Conservation (phyloP, 306 rosid genomes). For the Cucumis sativus region DNA sequence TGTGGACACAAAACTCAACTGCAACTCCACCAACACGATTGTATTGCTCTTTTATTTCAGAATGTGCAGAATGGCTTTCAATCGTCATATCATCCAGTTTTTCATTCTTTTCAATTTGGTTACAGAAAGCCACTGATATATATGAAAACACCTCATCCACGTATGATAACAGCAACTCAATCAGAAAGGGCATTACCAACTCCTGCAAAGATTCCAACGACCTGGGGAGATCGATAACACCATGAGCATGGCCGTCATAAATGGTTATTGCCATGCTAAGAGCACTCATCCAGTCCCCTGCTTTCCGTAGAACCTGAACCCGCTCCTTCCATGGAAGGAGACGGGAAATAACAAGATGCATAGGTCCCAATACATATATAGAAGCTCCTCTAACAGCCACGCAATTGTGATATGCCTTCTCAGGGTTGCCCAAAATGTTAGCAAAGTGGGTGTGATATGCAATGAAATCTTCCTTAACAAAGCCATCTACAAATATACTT, state of each 20-base stretch:
- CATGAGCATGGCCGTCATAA: constrained; percentile 92
- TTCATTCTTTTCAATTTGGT: constrained; percentile 63
- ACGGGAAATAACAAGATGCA: constrained; percentile 65
- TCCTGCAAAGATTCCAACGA: constrained; percentile 80
- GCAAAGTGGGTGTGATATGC: constrained; percentile 72
- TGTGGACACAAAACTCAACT: constrained; percentile 94
- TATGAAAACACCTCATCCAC: constrained; percentile 96
- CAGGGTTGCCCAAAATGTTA: constrained; percentile 79
- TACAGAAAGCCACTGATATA: constrained; percentile 85
- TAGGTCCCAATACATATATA: constrained; percentile 73
- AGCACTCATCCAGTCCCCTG: constrained; percentile 99
- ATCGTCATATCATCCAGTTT: constrained; percentile 26
- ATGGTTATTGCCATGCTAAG: constrained; percentile 92
- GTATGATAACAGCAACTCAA: constrained; percentile 80
- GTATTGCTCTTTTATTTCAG: constrained; percentile 88
- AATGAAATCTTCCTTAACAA: constrained; percentile 67
- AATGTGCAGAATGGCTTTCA: constrained; percentile 45
- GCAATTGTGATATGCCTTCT: constrained; percentile 85
- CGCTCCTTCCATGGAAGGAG: constrained; percentile 99
- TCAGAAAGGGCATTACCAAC: constrained; percentile 80
- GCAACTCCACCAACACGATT: constrained; percentile 98
- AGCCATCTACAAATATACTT: constrained; percentile 55
- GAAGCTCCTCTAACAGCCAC: constrained; percentile 91
- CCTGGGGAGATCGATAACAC: constrained; percentile 90
- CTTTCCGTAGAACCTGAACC: constrained; percentile 64